phyloP scores from a whole-genome alignment of 192 early-diverging fungal genomes.

The Neocallimastix lanati region DNA sequence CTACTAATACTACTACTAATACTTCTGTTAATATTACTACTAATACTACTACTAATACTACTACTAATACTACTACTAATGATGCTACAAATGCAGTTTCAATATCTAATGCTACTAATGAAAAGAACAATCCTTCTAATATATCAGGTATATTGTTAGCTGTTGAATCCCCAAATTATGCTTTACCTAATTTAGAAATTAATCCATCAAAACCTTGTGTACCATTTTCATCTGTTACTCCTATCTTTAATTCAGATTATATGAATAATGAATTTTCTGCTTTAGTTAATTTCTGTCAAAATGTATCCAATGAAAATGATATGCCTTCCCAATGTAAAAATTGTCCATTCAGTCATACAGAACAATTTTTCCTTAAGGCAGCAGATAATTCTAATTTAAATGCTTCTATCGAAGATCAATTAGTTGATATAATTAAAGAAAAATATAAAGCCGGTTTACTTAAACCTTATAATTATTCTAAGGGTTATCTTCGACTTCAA shows the following conservation, averaged over 20 bases:
- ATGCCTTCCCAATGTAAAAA: background rate
- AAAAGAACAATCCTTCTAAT: no score
- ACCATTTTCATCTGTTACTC: background rate
- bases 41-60: no score
- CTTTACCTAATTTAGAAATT: background rate
- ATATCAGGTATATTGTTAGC: background rate
- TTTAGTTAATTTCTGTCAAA: background rate
- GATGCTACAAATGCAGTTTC: no score
- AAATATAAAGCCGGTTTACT: constrained; percentile 89
- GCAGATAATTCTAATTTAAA: constrained; percentile 62
- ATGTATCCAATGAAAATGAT: background rate
- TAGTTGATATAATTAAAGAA: constrained; percentile 80
- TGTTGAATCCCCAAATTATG: background rate
- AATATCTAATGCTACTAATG: no score
- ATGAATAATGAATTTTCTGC: background rate
- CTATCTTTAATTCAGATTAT: background rate
- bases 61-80: no score
- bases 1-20: no score
- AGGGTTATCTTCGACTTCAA: constrained; percentile 72
- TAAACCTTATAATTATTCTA: constrained; percentile 91
- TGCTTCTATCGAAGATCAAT: constrained; percentile 55
- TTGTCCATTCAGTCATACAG: constrained; percentile 15
- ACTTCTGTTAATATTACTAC: no score
- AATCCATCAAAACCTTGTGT: background rate
- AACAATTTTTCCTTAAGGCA: constrained; percentile 77